Conservation (phyloP, 169 alveolate species). For the Ichthyophthirius multifiliis region DNA sequence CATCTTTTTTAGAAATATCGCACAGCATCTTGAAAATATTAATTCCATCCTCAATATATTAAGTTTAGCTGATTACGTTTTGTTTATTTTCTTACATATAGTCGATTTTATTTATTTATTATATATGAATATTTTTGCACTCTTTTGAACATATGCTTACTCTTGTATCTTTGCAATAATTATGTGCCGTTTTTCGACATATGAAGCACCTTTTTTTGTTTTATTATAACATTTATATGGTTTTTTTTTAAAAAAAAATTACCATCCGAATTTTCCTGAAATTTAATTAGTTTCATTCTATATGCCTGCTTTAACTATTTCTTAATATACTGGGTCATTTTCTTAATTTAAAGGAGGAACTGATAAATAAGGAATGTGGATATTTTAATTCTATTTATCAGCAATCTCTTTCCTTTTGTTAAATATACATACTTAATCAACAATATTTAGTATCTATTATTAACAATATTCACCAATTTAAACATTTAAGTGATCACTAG, state of each 20-base stretch:
- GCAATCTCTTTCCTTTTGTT: neutral
- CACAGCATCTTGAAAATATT: neutral
- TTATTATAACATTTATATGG: neutral
- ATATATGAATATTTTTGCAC: conserved; percentile 61
- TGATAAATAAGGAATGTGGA: neutral
- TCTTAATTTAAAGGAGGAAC: neutral
- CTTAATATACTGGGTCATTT: neutral
- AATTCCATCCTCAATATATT: neutral
- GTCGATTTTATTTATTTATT: conserved; percentile 32
- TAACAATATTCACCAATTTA: neutral
- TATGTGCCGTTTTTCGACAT: conserved; percentile 81
- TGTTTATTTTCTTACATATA: neutral
- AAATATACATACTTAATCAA: neutral
- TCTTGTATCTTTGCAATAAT: conserved; percentile 76
- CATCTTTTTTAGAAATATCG: neutral
- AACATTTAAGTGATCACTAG: neutral
- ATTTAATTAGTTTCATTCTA: neutral
- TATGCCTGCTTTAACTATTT: neutral
- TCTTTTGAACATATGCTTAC: conserved; percentile 81
- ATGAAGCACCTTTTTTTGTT: conserved; percentile 78
- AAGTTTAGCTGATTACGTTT: neutral
- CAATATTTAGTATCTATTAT: neutral
- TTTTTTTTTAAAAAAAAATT: neutral
- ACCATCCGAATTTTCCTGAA: conserved; percentile 7
- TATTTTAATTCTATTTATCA: neutral